phyloP scores from a whole-genome alignment of 768 basidiomycete genomes.

The Leccinum disarticulatum region DNA sequence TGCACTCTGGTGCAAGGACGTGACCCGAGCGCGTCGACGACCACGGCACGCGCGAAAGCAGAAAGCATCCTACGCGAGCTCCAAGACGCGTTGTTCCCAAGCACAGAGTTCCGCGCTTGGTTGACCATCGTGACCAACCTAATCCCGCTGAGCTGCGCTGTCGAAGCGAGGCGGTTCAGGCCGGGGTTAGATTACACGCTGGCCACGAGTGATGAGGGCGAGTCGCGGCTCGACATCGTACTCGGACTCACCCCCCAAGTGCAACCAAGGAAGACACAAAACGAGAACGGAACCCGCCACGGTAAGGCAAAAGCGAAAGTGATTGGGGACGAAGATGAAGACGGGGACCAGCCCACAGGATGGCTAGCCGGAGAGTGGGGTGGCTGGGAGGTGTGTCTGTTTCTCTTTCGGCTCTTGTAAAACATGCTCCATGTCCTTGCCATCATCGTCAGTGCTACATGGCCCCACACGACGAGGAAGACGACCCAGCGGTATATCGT shows the following conservation, averaged over 20 bases:
- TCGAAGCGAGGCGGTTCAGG: conserved; percentile 86
- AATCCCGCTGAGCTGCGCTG: conserved; percentile 66
- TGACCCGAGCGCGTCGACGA: neutral
- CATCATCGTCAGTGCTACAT: conserved; percentile 72
- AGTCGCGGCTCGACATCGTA: conserved; percentile 81
- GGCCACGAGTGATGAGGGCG: conserved; percentile 81
- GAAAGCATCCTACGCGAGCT: conserved; percentile 38
- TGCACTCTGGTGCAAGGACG: conserved; percentile 49
- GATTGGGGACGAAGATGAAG: conserved; percentile 22
- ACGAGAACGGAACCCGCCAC: conserved; percentile 9
- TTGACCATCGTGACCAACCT: conserved; percentile 68
- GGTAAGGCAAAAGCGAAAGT: conserved; percentile 32
- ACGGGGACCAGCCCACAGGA: conserved; percentile 38
- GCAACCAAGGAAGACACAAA: conserved; percentile 19
- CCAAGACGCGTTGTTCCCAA: conserved; percentile 77
- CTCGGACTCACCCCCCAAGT: conserved; percentile 80
- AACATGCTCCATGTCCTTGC: neutral
- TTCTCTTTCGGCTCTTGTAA: neutral
- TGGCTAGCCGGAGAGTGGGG: conserved; percentile 83
- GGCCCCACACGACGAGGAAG: conserved; percentile 91
- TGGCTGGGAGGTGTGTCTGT: conserved; percentile 80
- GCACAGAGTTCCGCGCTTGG: conserved; percentile 90
- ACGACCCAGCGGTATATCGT: conserved; percentile 93
- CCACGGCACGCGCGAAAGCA: conserved; percentile 17
- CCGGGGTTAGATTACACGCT: conserved; percentile 95